These are phyloP conservation scores for Apiotrichum domesticum DNA, from an alignment of 1,284 basidiomycete species.

Conservation along the genomic window DNA sequence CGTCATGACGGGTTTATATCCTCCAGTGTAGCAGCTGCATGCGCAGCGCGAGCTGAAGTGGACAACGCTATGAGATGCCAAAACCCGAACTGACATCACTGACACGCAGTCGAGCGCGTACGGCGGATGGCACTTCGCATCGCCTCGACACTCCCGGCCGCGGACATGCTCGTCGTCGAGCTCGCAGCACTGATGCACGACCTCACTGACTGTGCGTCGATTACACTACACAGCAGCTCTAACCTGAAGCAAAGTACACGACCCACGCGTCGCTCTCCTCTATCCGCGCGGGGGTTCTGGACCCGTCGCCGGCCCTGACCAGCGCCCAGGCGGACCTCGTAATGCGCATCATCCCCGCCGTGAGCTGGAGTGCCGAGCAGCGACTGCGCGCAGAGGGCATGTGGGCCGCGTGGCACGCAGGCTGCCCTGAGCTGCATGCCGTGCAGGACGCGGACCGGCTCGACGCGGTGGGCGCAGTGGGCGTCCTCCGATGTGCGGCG, in stretches of 20 bases:
- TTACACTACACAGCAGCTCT: neutral
- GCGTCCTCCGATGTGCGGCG: conserved; percentile 78
- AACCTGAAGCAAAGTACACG: conserved; percentile 35
- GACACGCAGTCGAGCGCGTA: conserved; percentile 65
- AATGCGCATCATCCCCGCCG: conserved; percentile 64
- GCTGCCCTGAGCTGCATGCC: conserved; percentile 76
- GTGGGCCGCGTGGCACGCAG: conserved; percentile 65
- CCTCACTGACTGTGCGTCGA: conserved; percentile 46
- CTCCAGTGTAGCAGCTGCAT: neutral
- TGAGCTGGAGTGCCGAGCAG: conserved; percentile 82
- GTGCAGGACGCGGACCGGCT: conserved; percentile 89
- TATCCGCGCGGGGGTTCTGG: conserved; percentile 26
- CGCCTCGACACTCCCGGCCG: conserved; percentile 51
- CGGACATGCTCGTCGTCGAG: conserved; percentile 68
- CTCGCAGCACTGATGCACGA: conserved; percentile 83
- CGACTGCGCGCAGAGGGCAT: conserved; percentile 54
- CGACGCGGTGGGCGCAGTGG: conserved; percentile 87
- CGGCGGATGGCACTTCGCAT: conserved; percentile 66
- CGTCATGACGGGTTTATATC: too few relatives aligned
- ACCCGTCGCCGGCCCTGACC: conserved; percentile 1
- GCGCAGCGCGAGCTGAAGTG: neutral
- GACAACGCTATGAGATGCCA: neutral
- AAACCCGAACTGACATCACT: neutral
- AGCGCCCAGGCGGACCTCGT: conserved; percentile 27
- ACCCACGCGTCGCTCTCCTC: conserved; percentile 17